Conservation (phyloP, 768 basidiomycete species). For the Auriscalpium orientale region DNA sequence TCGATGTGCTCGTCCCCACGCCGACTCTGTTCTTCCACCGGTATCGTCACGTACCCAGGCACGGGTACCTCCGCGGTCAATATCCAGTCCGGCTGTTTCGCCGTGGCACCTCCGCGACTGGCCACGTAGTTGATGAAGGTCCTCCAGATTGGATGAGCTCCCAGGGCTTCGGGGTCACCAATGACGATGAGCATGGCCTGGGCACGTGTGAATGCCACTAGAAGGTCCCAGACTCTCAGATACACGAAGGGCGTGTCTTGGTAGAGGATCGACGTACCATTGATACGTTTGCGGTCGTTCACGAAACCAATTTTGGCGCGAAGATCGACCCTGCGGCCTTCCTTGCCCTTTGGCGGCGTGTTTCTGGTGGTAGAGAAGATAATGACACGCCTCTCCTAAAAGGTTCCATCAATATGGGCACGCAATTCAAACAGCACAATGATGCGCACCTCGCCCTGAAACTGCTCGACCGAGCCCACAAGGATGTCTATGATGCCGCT, state of each 20-base stretch:
- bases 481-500: slow-evolving; percentile 16
- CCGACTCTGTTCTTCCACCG: neutral
- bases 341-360: slow-evolving; percentile 19
- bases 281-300: slow-evolving; percentile 29
- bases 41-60: neutral
- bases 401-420: neutral
- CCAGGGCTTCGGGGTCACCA: slow-evolving; percentile 51
- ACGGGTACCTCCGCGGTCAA: slow-evolving; percentile 8
- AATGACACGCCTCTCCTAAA: slow-evolving; percentile 30
- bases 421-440: neutral
- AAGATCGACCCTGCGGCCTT: slow-evolving; percentile 4
- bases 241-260: neutral
- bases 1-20: slow-evolving; percentile 1
- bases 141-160: slow-evolving; percentile 53
- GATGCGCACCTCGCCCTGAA: slow-evolving; percentile 32
- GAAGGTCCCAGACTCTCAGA: neutral
- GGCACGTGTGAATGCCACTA: slow-evolving; percentile 62
- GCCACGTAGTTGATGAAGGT: slow-evolving; percentile 52
- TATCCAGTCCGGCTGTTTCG: slow-evolving; percentile 31
- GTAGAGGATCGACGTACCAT: slow-evolving; percentile 22
- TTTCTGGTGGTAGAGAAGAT: slow-evolving; percentile 33
- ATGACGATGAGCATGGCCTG: slow-evolving; percentile 56
- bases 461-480: slow-evolving; percentile 33
- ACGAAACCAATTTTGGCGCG: slow-evolving; percentile 25
- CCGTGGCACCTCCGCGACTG: slow-evolving; percentile 44